Percentiles rank a stretch among this genome's conserved stretches.
phyloP scores from a whole-genome alignment of 2,329 filamentous ascomycete species.

The Fusarium sacchari region DNA sequence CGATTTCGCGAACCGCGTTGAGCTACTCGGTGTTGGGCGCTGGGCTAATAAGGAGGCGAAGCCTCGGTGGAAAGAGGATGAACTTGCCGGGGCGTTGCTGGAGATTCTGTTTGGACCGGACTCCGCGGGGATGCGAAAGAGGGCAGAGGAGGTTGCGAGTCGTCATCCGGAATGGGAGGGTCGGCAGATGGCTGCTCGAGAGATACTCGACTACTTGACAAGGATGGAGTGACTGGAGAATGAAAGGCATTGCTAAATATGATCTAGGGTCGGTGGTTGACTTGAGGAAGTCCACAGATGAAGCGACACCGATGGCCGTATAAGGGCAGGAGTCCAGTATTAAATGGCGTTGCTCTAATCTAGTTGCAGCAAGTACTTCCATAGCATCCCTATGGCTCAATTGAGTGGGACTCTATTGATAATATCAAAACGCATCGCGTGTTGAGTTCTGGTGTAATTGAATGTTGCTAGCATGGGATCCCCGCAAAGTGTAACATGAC shows the following conservation, averaged over 20 bases:
- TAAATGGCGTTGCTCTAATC: no score
- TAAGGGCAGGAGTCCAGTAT: no score
- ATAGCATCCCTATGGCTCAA: no score
- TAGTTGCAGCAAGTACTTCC: no score
- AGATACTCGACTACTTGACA: fast-evolving
- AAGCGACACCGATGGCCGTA: neutral
- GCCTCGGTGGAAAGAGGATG: neutral
- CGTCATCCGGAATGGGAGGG: neutral
- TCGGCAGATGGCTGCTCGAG: neutral
- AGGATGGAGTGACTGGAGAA: neutral
- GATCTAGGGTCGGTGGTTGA: no score
- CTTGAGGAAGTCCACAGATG: neutral
- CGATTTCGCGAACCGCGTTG: neutral
- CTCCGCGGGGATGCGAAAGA: neutral
- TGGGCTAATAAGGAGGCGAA: neutral
- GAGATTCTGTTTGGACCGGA: neutral
- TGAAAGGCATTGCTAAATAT: no score
- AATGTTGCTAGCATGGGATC: neutral
- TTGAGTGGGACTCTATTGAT: no score
- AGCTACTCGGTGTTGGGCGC: neutral
- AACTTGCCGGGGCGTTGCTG: neutral
- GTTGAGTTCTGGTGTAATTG: no score
- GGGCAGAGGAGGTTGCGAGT: neutral
- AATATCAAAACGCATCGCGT: no score
- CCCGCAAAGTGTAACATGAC: neutral